Evolutionary conservation across 169 alveolate genomes (phyloP).

Genomic region (Cryptosporidium muris): DNA sequence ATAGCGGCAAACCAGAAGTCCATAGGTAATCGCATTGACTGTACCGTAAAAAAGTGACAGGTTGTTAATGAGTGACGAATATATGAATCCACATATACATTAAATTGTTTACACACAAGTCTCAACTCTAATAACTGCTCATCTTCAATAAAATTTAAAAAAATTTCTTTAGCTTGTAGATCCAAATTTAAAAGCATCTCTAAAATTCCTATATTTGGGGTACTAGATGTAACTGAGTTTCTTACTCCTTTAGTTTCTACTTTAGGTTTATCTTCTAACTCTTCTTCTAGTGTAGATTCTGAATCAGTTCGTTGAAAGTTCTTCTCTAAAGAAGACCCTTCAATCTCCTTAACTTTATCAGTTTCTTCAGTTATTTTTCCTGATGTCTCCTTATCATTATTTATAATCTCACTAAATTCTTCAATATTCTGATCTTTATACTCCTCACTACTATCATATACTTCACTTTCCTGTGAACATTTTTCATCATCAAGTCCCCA

Average conservation of each 20-base stretch:
- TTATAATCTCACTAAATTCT: background rate
- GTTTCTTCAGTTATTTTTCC: background rate
- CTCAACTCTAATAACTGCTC: slow-evolving; percentile 24
- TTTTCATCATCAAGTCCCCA: too few species aligned
- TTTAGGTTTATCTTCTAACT: background rate
- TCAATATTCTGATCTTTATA: too few species aligned
- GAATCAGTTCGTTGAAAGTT: background rate
- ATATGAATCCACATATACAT: slow-evolving; percentile 41
- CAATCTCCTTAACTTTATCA: background rate
- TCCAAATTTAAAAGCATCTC: slow-evolving; percentile 34
- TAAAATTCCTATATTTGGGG: slow-evolving; percentile 8
- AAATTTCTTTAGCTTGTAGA: slow-evolving; percentile 26
- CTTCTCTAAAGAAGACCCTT: background rate
- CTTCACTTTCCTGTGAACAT: too few species aligned
- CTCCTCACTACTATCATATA: too few species aligned
- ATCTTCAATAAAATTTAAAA: slow-evolving; percentile 50
- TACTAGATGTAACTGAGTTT: background rate
- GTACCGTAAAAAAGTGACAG: slow-evolving; percentile 53
- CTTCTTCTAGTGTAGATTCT: background rate
- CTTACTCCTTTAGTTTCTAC: background rate
- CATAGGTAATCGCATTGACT: slow-evolving; percentile 36
- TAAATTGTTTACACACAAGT: slow-evolving; percentile 27
- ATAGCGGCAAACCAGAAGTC: slow-evolving; percentile 68
- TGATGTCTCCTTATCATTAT: background rate
- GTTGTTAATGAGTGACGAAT: slow-evolving; percentile 32